Evolutionary conservation across 2,329 filamentous ascomycete genomes (phyloP).

Genomic region (Colletotrichum sp.): DNA sequence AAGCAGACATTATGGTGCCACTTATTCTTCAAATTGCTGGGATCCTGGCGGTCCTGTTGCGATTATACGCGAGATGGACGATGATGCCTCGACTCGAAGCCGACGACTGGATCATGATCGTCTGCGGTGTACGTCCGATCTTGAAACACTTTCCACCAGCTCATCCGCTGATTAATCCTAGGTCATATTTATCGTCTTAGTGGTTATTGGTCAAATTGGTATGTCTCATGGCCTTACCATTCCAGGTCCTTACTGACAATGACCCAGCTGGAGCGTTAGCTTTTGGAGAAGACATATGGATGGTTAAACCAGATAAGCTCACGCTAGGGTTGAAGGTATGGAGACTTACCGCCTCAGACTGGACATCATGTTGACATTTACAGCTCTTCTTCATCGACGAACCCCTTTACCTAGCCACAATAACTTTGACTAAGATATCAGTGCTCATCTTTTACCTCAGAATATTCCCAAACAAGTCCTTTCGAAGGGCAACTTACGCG

Average conservation of each 20-base stretch:
- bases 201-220: conserved; percentile 36
- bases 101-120: conserved; percentile 45
- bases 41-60: conserved; percentile 35
- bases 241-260: background rate
- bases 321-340: conserved; percentile 34
- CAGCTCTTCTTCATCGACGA: conserved; percentile 34
- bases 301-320: conserved; percentile 29
- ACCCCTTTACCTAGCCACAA: conserved; percentile 34
- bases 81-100: conserved; percentile 32
- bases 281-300: conserved; percentile 45
- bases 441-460: conserved; percentile 37
- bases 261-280: conserved; percentile 25
- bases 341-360: too few relatives aligned
- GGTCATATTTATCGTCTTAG: conserved; percentile 33
- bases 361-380: background rate
- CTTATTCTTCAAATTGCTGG: conserved; percentile 40
- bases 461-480: conserved; percentile 31
- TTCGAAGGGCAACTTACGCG: conserved; percentile 29
- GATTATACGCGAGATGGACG: conserved; percentile 40
- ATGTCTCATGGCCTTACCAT: background rate
- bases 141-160: rapidly evolving
- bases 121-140: conserved; percentile 31
- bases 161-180: background rate
- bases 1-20: conserved; percentile 33
- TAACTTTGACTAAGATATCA: conserved; percentile 35